Base-by-base conservation (phyloP, 371 early-diverging fungal genomes). In the Entomophthora muscae region DNA sequence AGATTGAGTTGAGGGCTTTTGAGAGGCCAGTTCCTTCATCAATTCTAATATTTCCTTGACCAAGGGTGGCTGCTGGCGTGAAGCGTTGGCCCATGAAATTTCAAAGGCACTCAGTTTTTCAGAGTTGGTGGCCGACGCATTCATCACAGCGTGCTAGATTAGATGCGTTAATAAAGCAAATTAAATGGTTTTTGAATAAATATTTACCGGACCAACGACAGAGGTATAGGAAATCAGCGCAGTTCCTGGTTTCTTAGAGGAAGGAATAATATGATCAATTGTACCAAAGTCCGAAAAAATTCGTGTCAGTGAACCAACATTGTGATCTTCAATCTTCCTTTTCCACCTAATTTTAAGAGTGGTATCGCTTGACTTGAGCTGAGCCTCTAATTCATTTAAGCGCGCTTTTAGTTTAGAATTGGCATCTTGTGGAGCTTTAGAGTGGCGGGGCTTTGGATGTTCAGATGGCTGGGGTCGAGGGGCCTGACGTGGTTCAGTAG, bases 171-270 rank as follows among this genome's bases (percentile, higher is more conserved):
- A 42, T 10, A 42, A 10, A 17, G 5, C 42, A 42, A 42, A 5
- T 42, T 17, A 42, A 5, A n/a, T n/a, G n/a, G n/a, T n/a, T n/a
- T n/a, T n/a, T n/a, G n/a, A 42, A 42, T 42, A 42, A 42, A 42
- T 42, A 10, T 42, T 42, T 42, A 42, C 42, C 42, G 56, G 56
- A 13, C 56, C 56, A 22, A 55, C 28, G n/a, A 55, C 56, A 17
- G 22, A 24, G n/a, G 56, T 55, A 55, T 12, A 55, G 24, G 56
- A 55, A 24, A 55, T 55, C n/a, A 55, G n/a, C 12, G 56, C 56
- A 26, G 22, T 55, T 55, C 24, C 24, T n/a, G 28, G 24, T 55
- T 55, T 55, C 28, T 55, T 55, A 12, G 12, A 24, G 28, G 22
- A 24, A 55, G 24, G 24, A 55, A 55, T 55, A 24, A 55, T 55